Evolutionary conservation across 768 basidiomycete species (phyloP).

Genomic region (Russula sp.): DNA sequence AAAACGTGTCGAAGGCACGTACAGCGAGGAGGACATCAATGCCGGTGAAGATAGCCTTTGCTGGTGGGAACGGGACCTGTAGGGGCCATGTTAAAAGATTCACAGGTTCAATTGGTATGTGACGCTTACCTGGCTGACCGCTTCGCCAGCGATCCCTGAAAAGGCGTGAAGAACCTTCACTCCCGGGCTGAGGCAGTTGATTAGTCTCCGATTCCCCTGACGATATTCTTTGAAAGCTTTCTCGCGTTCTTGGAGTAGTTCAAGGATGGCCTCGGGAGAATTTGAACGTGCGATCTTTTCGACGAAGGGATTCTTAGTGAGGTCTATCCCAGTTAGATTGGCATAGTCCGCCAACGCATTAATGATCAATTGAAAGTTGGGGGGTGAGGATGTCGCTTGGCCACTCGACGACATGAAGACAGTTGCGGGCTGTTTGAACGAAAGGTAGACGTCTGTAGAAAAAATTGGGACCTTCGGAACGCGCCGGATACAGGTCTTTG

Average conservation of each 20-base stretch:
- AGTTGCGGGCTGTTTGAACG: not conserved
- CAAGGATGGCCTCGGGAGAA: conserved; percentile 2
- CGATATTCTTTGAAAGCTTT: conserved; percentile 12
- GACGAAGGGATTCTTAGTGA: not conserved
- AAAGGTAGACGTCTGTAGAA: no score
- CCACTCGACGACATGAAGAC: not conserved
- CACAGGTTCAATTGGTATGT: not conserved
- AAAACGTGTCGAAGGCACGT: not conserved
- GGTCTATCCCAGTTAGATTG: conserved; percentile 1
- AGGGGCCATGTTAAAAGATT: not conserved
- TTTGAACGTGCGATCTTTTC: not conserved
- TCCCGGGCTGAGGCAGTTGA: not conserved
- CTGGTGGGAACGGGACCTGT: not conserved
- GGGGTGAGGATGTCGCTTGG: not conserved
- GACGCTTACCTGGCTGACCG: not conserved
- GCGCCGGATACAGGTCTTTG: no score
- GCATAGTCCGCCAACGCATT: conserved; percentile 3
- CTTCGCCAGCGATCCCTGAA: not conserved
- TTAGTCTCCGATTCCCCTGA: not conserved
- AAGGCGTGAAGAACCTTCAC: not conserved
- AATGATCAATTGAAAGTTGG: conserved; percentile 3
- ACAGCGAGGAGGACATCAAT: not conserved
- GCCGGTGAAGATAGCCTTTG: not conserved
- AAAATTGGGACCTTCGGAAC: no score
- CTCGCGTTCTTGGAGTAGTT: conserved; percentile 6